Evolutionary conservation across 225 moss, liverwort and hornwort species (phyloP), one percentile per base, ranked within the genome.

Genomic region (Sphagnum tenellum): DNA sequence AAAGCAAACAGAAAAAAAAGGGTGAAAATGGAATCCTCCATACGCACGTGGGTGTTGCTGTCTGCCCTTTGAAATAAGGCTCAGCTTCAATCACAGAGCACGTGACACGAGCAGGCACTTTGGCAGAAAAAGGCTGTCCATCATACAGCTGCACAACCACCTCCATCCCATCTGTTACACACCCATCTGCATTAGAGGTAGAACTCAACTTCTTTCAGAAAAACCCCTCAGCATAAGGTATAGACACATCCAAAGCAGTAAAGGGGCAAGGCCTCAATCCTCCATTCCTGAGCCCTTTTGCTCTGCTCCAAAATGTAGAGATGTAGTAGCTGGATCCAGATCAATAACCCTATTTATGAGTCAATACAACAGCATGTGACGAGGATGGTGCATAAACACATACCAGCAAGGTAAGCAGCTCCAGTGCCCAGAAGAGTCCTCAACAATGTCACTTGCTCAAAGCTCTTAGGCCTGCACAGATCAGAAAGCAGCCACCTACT

Each of bases 1-100:
- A 55, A 58, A n/a, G n/a, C 44, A 44, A 58, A 48, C n/a, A 13
- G 12, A 59, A 5, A 59, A 5, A 59, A 44, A 45, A 61, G 44
- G 12, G 52, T 52, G 29, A 58, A 13, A 58, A 8, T 4, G 29
- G 44, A 47, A 29, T 55, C 11, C 49, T 59, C 48, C 48, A 13
- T 62, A 75, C 89, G 70, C 76, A 98, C 90, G 93, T 84, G 58
- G 96, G 93, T 67, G 96, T 98, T 70, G 96, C 96, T 62, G 93
- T 86, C 78, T 98, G 96, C 71, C 96, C 92, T 77, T 90, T 98
- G 70, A 93, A 92, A 68, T 73, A 93, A 10, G 96, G 96, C 70
- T 98, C 96, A 64, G 96, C 93, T 72, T 98, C 88, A 52, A 75
- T 75, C 51, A 98, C 93, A 56, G 79, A 88, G 77, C 96, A 98